Evolutionary conservation across 108 stramenopile genomes (phyloP), one percentile per base, ranked within the genome.

Genomic region (Fragilariopsis cylindrus): DNA sequence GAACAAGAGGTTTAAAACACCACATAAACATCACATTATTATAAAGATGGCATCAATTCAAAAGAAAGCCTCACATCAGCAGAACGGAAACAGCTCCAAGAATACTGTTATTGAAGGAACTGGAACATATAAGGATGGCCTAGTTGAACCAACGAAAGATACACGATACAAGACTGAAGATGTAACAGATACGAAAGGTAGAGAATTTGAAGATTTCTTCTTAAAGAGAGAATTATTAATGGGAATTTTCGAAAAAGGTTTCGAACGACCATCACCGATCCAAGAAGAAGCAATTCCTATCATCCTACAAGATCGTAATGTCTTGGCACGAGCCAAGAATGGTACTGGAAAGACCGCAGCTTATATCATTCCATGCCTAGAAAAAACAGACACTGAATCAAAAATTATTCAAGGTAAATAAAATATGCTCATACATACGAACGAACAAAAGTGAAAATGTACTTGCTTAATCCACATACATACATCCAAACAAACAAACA

Each of bases 211-310:
- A 88, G 99, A 99, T 79, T 98, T 98, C 80, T 98, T 96, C 75
- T 85, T 97, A 67, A 93, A 96, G 84, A 85, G 92, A 57, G 98
- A 98, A 76, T 89, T 98, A 7, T 82, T 99, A 52, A 98, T 98
- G 98, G 99, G 98, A 46, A 98, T 99, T 57, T 98, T 98, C 77
- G 98, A 99, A 82, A 98, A 98, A 86, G 99, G 99, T 16, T 99
- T 98, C 63, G 99, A 99, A 75, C 89, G 94, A 71, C 99, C 99
- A n/a, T 91, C 90, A 48, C 98, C 98, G 40, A 96, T 99, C 53
- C 99, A 99, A 82, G 98, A 99, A 77, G 97, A 98, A 77, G 98
- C 97, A 13, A 98, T 99, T 69, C 99, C 99, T 39, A 97, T 98
- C 72, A 95, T 98, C 68, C 81, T 98, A 58, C 96, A 95, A 77